Conservation (phyloP, 257 asterid genomes). For the Cordia subcordata region DNA sequence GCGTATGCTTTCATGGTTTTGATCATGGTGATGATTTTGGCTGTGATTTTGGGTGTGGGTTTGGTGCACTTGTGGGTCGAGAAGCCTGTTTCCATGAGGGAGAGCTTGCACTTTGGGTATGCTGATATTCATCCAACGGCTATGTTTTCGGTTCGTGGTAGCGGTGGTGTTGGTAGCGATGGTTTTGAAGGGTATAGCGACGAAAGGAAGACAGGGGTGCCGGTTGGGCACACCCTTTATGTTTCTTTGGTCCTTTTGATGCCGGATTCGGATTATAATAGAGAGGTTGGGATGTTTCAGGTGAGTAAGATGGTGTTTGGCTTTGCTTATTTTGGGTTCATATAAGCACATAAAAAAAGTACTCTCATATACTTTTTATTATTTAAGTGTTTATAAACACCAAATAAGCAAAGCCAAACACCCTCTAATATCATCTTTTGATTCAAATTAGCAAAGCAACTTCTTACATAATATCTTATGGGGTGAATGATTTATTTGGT, state of each 20-base stretch:
- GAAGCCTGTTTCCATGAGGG: slow-evolving; percentile 49
- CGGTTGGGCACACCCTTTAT: slow-evolving; percentile 60
- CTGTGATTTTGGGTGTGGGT: slow-evolving; percentile 53
- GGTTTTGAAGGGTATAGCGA: slow-evolving; percentile 9
- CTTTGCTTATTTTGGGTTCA: too few species aligned
- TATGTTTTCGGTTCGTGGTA: slow-evolving; percentile 20
- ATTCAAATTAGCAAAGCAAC: too few species aligned
- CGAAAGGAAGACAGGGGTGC: slow-evolving; percentile 23
- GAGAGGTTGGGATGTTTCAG: slow-evolving; percentile 81
- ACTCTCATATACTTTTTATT: too few species aligned
- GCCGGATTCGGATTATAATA: slow-evolving; percentile 89
- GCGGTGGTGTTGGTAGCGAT: slow-evolving; percentile 3
- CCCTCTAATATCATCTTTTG: too few species aligned
- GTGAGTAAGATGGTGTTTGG: too few species aligned
- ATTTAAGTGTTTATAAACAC: too few species aligned
- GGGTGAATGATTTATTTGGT: too few species aligned
- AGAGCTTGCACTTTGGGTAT: slow-evolving; percentile 60
- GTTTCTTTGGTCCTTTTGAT: slow-evolving; percentile 56
- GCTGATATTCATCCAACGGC: slow-evolving; percentile 57
- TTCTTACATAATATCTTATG: too few species aligned
- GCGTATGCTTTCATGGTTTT: slow-evolving; percentile 47
- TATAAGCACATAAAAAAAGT: too few species aligned
- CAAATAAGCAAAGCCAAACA: too few species aligned
- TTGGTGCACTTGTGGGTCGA: slow-evolving; percentile 62
- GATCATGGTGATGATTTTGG: slow-evolving; percentile 27